Base-by-base conservation (phyloP, 139 green algal genomes). In the Pleodorina starrii region DNA sequence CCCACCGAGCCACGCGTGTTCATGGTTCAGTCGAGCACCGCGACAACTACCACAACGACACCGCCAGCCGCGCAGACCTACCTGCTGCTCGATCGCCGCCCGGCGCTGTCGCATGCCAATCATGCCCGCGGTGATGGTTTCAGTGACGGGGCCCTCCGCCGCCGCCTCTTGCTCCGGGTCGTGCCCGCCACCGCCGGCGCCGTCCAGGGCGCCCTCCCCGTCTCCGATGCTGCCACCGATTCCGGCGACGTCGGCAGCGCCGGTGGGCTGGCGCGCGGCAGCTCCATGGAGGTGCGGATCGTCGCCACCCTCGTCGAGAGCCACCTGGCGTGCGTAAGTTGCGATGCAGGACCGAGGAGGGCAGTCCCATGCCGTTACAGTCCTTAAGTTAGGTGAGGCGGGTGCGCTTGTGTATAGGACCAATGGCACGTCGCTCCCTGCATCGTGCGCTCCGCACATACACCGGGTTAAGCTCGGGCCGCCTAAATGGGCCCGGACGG, bases 51-150 rank as follows among this genome's bases (percentile, higher is more conserved):
- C n/a, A n/a, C n/a, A n/a, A n/a, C n/a, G n/a, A n/a, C n/a, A n/a
- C n/a, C n/a, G n/a, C n/a, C n/a, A n/a, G n/a, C n/a, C n/a, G n/a
- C n/a, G n/a, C n/a, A n/a, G n/a, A n/a, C n/a, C n/a, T 36, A 91
- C 90, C 90, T 93, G 87, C 40, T 89, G 82, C 63, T 93, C 86
- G 46, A 93, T 93, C 21, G 32, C 71, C 9, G 80, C 73, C 11
- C 63, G 57, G 25, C 86, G 46, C 66, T 80, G 63, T 21, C 57
- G 54, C 50, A 93, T 86, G 5, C 60, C 76, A 14, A 86, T 44
- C 5, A 93, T n/a, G 29, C 86, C 85, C 11, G n/a, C 42, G 19
- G 54, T 32, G 21, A 91, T 75, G 17, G 90, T 91, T 16, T 79
- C 44, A 16, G 86, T 91, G 1, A 91, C 32, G 2, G 68, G 74